Conservation (phyloP, 2,329 filamentous ascomycete species). For the Claviceps paspali region DNA sequence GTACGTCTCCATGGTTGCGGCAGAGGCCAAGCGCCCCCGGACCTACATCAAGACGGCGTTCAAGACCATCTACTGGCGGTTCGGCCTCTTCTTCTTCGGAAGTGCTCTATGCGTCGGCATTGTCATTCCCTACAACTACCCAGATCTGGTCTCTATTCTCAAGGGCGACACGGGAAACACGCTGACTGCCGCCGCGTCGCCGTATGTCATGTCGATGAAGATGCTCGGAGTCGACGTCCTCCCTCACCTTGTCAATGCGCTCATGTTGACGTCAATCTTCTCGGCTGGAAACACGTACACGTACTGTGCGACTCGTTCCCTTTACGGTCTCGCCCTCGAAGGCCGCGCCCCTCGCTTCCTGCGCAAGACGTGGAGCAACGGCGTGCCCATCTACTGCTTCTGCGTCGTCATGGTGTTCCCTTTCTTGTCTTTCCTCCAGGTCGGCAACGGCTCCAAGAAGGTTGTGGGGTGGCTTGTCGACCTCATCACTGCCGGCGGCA, state of each 20-base stretch:
- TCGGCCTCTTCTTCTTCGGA: constrained; percentile 56
- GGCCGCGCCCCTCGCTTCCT: constrained; percentile 36
- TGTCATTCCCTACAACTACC: constrained; percentile 49
- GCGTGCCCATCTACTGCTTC: constrained; percentile 47
- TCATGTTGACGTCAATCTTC: constrained; percentile 27
- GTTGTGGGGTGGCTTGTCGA: constrained; percentile 39
- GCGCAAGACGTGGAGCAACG: constrained; percentile 41
- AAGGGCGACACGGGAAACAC: constrained; percentile 18
- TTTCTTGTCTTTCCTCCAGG: constrained; percentile 36
- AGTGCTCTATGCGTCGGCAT: constrained; percentile 53
- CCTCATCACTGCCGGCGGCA: constrained; percentile 39
- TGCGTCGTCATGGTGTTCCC: constrained; percentile 36
- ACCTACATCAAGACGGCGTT: constrained; percentile 51
- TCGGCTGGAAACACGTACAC: constrained; percentile 36
- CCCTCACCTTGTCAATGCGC: constrained; percentile 42
- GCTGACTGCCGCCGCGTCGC: constrained; percentile 39
- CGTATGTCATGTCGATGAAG: constrained; percentile 48
- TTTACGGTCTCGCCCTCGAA: constrained; percentile 35
- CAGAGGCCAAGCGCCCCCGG: constrained; percentile 50
- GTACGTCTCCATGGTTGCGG: constrained; percentile 54
- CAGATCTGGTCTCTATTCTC: constrained; percentile 34
- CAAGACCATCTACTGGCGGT: constrained; percentile 58
- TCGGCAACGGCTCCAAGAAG: constrained; percentile 30
- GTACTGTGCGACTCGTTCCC: constrained; percentile 33
- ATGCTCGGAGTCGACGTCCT: constrained; percentile 37